phyloP scores from a whole-genome alignment of 148 eudicot species.

The Tetragonia tetragonoides region DNA sequence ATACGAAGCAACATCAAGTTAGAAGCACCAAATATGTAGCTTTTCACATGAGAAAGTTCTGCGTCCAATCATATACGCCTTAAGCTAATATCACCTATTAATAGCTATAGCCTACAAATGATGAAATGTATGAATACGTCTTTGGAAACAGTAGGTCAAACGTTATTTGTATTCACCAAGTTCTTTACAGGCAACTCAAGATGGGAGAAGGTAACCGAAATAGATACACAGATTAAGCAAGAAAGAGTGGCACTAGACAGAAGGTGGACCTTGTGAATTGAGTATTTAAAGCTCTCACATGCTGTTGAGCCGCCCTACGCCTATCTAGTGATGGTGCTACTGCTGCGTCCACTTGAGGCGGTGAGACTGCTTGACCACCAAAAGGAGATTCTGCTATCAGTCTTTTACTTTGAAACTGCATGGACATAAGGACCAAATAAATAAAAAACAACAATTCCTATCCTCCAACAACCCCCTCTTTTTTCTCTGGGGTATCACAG shows the following conservation, averaged over 20 bases:
- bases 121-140: not conserved
- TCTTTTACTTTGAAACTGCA: slow-evolving; percentile 66
- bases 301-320: slow-evolving; percentile 71
- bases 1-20: slow-evolving; percentile 14
- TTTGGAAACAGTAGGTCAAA: not conserved
- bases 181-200: not conserved
- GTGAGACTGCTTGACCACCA: slow-evolving; percentile 38
- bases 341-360: slow-evolving; percentile 41
- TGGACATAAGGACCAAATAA: slow-evolving; percentile 10
- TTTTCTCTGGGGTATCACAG: not conserved
- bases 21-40: not conserved
- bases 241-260: not conserved
- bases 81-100: not conserved
- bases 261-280: slow-evolving; percentile 84
- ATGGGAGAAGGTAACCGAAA: not conserved
- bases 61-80: not conserved
- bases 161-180: slow-evolving; percentile 3
- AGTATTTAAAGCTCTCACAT: slow-evolving; percentile 90
- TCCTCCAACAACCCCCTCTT: not conserved
- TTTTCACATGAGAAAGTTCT: slow-evolving; percentile 2
- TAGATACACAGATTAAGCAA: not conserved
- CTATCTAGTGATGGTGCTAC: slow-evolving; percentile 53
- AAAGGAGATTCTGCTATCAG: slow-evolving; percentile 49
- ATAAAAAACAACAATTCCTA: not conserved
- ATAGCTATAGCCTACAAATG: not conserved